Percentiles rank a stretch among this genome's conserved stretches.
phyloP scores from a whole-genome alignment of 768 basidiomycete species.

The Daedaleopsis nitida region DNA sequence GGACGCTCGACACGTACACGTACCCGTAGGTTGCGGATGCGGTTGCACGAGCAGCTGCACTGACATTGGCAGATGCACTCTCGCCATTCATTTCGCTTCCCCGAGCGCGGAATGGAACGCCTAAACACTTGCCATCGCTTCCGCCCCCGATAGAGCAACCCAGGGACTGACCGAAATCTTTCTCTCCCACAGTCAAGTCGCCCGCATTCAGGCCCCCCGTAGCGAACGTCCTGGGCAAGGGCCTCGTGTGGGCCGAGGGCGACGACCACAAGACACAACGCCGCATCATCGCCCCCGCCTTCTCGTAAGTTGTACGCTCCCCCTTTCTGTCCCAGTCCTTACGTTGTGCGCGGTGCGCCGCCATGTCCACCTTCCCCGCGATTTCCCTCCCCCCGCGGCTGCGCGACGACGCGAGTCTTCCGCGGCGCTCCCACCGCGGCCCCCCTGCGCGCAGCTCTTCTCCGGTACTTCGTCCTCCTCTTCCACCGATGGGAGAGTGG shows the following conservation, averaged over 20 bases:
- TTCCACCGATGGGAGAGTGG: not conserved
- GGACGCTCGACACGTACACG: not conserved
- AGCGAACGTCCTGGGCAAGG: constrained; percentile 32
- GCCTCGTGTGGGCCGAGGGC: constrained; percentile 35
- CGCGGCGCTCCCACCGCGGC: not conserved
- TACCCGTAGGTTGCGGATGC: too few relatives aligned
- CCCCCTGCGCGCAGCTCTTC: too few relatives aligned
- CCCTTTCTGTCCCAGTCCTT: not conserved
- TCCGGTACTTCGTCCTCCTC: too few relatives aligned
- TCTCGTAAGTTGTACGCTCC: constrained; percentile 34
- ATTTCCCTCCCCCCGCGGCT: not conserved
- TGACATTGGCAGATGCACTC: too few relatives aligned
- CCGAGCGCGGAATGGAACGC: not conserved
- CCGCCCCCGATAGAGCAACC: too few relatives aligned
- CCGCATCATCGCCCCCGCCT: constrained; percentile 36
- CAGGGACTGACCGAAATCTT: not conserved
- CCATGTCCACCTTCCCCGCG: not conserved
- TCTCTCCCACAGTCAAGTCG: constrained; percentile 26
- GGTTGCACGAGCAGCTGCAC: too few relatives aligned
- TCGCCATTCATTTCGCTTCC: not conserved
- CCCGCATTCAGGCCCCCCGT: constrained; percentile 28
- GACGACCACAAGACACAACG: constrained; percentile 34
- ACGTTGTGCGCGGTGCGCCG: not conserved
- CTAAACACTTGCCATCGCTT: not conserved
- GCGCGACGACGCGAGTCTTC: not conserved